Evolutionary conservation across 169 alveolate species (phyloP), one percentile per base, ranked within the genome.

Genomic region (Neospora caninum): DNA sequence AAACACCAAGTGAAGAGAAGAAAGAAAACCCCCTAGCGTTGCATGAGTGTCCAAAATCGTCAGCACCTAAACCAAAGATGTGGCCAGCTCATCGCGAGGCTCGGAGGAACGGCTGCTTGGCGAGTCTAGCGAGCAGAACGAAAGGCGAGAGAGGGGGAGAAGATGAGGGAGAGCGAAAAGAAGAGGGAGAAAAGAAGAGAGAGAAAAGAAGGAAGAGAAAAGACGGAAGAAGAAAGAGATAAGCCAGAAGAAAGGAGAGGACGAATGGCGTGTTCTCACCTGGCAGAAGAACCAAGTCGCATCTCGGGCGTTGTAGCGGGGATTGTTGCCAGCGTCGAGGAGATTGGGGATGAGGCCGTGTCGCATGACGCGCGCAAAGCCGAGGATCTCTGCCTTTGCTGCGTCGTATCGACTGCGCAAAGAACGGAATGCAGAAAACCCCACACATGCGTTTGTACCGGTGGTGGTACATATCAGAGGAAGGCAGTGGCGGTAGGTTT

Each of bases 241-340:
- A 64, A 64, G 20, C 20, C 31, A 22, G 7, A 4, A 64, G 34
- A 22, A 64, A 64, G 7, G 20, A 16, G 25, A 6, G 31, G n/a
- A 64, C 34, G 73, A 7, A 22, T 64, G 16, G 0, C 73, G 4
- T 7, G n/a, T 64, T 9, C n/a, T 9, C 29, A 87, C 97, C 94
- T 98, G 97, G 53, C 98, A 78, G 97, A 97, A 99, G 96, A 98
- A 98, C 99, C 99, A 98, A 41, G 99, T 98, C 38, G 99, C 99
- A 96, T 99, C 99, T 88, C 99, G 96, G 29, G 99, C 99, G 95
- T 99, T 99, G 94, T 97, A 99, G 93, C 99, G 96, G 2, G 99
- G 98, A 86, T 97, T 97, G 58, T 97, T 97, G 34, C 99, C 98
- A 13, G 98, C 94, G 95, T 99, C 99, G 80, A 98, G 97, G 83